These are phyloP conservation scores for Protomyces inundatus DNA, from an alignment of 1,139 yeast genomes.

Conservation along the genomic window DNA sequence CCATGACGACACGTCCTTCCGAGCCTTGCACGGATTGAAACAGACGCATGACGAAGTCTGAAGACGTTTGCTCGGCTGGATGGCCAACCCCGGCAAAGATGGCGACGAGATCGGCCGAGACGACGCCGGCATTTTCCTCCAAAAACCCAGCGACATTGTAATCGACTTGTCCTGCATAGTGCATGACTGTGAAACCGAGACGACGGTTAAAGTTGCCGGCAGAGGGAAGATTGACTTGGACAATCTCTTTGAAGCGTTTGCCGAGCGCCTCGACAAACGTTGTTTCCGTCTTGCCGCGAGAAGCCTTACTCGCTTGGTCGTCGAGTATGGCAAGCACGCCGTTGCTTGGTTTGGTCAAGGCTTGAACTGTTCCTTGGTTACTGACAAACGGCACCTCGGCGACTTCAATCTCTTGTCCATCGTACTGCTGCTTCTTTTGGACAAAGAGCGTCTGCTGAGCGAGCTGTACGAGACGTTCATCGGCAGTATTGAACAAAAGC, in stretches of 20 bases:
- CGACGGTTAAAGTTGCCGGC: slow-evolving; percentile 28
- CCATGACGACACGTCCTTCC: slow-evolving; percentile 36
- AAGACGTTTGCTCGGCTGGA: slow-evolving; percentile 39
- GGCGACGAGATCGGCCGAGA: slow-evolving; percentile 43
- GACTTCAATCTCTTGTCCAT: slow-evolving; percentile 42
- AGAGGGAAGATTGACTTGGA: slow-evolving; percentile 36
- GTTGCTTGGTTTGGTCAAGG: slow-evolving; percentile 39
- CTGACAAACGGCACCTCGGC: slow-evolving; percentile 42
- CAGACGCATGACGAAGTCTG: slow-evolving; percentile 40
- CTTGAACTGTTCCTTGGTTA: slow-evolving; percentile 42
- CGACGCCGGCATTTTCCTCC: slow-evolving; percentile 40
- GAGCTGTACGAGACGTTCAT: slow-evolving; percentile 42
- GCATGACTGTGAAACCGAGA: slow-evolving; percentile 39
- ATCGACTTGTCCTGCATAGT: slow-evolving; percentile 44
- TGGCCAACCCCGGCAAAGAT: slow-evolving; percentile 34
- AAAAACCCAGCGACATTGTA: slow-evolving; percentile 39
- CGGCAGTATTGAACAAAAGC: slow-evolving; percentile 43
- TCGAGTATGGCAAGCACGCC: slow-evolving; percentile 42
- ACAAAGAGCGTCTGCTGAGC: slow-evolving; percentile 41
- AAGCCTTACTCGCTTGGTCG: slow-evolving; percentile 38
- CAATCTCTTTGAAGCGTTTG: slow-evolving; percentile 38
- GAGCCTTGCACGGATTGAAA: slow-evolving; percentile 39
- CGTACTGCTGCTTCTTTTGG: slow-evolving; percentile 40
- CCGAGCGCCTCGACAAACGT: slow-evolving; percentile 38
- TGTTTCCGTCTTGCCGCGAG: slow-evolving; percentile 38